Percentiles rank a stretch among this genome's conserved stretches.
Conservation (phyloP, 2,329 filamentous ascomycete genomes). For the Ophiostoma quercus region DNA sequence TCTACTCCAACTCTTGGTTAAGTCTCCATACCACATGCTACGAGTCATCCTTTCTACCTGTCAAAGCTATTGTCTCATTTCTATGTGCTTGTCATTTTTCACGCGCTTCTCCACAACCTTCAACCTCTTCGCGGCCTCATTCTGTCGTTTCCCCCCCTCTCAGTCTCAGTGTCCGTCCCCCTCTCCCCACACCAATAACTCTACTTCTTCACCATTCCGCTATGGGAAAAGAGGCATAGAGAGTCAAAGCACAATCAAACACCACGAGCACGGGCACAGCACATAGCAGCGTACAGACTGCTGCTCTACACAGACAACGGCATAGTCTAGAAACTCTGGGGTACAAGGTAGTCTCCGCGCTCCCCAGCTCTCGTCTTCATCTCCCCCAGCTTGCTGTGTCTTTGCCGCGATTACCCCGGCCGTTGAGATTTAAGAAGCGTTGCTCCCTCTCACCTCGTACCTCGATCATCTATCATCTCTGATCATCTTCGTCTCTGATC, state of each 20-base stretch:
- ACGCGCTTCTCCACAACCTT: not conserved
- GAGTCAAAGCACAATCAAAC: not conserved
- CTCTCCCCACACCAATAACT: constrained; percentile 9
- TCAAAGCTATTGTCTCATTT: not conserved
- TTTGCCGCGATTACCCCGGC: constrained; percentile 2
- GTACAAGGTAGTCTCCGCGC: not conserved
- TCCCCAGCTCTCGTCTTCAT: constrained; percentile 2
- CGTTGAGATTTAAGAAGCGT: constrained; percentile 17
- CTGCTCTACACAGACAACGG: not conserved
- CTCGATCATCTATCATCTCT: not conserved
- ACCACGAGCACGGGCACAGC: not conserved
- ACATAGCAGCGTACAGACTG: not conserved
- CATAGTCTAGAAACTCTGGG: constrained; percentile 3
- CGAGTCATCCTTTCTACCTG: not conserved
- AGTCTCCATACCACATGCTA: constrained; percentile 12
- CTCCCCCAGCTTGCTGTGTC: not conserved
- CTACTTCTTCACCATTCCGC: not conserved
- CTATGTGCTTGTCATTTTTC: not conserved
- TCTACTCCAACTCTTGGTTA: constrained; percentile 1
- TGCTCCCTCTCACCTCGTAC: not conserved
- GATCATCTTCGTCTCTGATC: not conserved
- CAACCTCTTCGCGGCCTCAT: not conserved
- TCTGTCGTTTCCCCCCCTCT: not conserved
- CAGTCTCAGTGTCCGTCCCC: not conserved
- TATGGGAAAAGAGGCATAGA: not conserved